Base-by-base conservation (phyloP, 768 basidiomycete species). In the Auricularia heimuer region DNA sequence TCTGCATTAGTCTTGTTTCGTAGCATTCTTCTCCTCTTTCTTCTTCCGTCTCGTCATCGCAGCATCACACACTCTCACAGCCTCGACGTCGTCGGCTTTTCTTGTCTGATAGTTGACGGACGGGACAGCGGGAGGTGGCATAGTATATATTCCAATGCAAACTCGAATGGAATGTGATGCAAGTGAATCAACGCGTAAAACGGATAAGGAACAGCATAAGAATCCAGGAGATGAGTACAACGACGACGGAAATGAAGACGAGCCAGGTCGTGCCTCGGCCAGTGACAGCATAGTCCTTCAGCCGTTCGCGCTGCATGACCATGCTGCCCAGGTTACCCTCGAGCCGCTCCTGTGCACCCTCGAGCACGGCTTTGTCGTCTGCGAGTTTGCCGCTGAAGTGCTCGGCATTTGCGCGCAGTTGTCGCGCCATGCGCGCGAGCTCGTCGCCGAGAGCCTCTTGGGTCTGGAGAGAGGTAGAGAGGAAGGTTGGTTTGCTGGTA, bases 391-490 rank as follows among this genome's bases (percentile, higher is more conserved):
- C 79, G 3, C 88, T 82, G 72, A 98, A 95, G 69, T 92, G 85
- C 0, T 87, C 72, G 0, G 93, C 87, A 68, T 96, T 96, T 29
- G 84, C 80, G 70, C 90, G 91, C 62, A 98, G 84, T 72, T 94
- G 92, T 10, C 85, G 79, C 0, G 93, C 92, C 95, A 98, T 98
- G 64, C 84, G 74, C 0, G 85, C 86, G 33, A 95, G 83, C 70
- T 92, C 88, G 8, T 79, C 78, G 0, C 89, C 82, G 60, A 95
- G 83, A 29, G 90, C 84, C 62, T 91, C 83, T 33, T 95, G 93
- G 2, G 70, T 70, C 34, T 71, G 68, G 11, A 71, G 64, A 16
- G 71, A 71, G 3, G 71, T 62, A 11, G 70, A 65, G 29, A 82
- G 74, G 69, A 79, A 77, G 3, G 78, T 75, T 3, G 78, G 77